Base-by-base conservation (phyloP, 768 basidiomycete genomes). In the Ephemerocybe angulata region DNA sequence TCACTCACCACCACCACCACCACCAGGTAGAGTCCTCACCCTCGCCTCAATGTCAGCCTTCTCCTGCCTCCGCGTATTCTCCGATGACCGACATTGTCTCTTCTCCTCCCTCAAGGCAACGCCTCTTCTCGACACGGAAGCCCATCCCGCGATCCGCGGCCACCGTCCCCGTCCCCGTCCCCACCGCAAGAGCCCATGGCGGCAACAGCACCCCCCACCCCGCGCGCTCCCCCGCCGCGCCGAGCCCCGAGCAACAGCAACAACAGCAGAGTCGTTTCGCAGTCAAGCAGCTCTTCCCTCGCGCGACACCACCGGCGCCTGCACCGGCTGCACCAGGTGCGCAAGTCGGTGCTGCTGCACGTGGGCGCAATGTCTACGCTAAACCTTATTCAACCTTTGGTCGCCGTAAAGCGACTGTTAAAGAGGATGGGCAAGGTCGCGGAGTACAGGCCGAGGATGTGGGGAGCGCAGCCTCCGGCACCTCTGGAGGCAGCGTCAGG, bases 301-400 rank as follows among this genome's bases (percentile, higher is more conserved):
- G 81, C 72, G 55, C 79, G 68, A 62, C 79, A 61, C 70, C 80
- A 65, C 73, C 79, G 63, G 57, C 75, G 62, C 58, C 73, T 69
- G 46, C 72, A 61, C 56, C 69, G 64, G 47, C 67, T 65, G 33
- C 66, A 63, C 58, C 67, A 57, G 50, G 63, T 66, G 35, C 72
- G 65, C 54, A 67, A 57, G 50, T 63, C 54, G 47, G 54, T 55
- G 27, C 48, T 55, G 11, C 48, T 66, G 60, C 66, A 65, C 56
- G 58, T 63, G 63, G 60, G 60, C 67, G 67, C 59, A 56, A 57
- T 63, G 44, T 64, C 63, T 50, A 59, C 65, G 61, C 71, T 63
- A 62, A 63, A 69, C 62, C 65, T 60, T 59, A 64, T 65, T 43
- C 68, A 65, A 50, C 74, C 70, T 57, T 62, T 72, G 55, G 68